Percentiles rank a stretch among this genome's conserved stretches.
Conservation (phyloP, 352 stramenopile genomes). For the Achlya hypogyna region DNA sequence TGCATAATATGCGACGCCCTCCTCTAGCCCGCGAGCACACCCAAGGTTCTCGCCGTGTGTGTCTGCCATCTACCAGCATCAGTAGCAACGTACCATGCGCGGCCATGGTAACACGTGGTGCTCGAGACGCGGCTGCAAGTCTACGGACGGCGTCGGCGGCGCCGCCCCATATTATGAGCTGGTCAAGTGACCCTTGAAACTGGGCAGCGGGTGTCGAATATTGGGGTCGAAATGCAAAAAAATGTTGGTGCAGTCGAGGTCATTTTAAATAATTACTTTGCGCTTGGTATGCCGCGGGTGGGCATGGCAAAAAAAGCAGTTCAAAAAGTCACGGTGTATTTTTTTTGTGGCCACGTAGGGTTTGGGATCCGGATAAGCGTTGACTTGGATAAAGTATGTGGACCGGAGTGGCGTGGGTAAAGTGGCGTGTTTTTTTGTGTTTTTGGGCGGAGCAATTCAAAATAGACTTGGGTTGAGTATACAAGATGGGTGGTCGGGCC, state of each 20-base stretch:
- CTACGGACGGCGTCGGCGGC: no score
- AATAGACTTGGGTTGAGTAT: conserved; percentile 18
- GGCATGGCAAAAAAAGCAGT: not conserved
- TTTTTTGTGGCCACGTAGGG: not conserved
- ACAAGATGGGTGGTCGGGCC: not conserved
- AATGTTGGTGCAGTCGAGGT: not conserved
- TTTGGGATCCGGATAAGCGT: not conserved
- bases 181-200: not conserved
- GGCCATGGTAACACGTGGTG: no score
- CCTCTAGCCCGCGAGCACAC: no score
- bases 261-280: not conserved
- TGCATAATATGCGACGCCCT: not conserved
- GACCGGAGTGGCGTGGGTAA: not conserved
- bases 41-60: no score
- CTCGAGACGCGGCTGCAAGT: not conserved
- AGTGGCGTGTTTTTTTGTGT: conserved; percentile 7
- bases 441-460: not conserved
- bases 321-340: not conserved
- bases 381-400: not conserved
- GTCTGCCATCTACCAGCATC: no score
- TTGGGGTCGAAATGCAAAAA: not conserved
- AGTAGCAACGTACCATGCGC: no score
- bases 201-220: not conserved
- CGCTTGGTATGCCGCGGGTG: not conserved
- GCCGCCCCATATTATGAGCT: not conserved